Conservation (phyloP, 352 stramenopile species). For the Phytophthora quininea region DNA sequence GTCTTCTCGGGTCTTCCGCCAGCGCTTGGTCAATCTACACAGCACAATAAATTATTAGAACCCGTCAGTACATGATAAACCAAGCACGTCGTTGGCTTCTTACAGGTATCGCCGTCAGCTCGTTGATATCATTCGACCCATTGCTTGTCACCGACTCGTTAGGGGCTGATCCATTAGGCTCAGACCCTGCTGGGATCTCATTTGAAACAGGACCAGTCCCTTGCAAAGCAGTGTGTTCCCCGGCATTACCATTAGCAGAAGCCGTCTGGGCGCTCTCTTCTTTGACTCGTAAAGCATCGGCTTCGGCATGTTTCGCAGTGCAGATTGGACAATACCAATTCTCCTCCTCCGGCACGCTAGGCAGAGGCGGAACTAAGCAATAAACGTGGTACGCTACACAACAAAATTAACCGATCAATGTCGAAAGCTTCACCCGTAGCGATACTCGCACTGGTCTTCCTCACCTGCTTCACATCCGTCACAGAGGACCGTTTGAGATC, state of each 20-base stretch:
- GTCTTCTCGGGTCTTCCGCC: conserved; percentile 46
- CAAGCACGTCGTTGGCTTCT: neutral
- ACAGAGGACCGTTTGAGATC: conserved; percentile 56
- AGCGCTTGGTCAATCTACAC: conserved; percentile 51
- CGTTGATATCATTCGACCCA: neutral
- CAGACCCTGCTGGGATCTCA: neutral
- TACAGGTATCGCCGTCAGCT: no score
- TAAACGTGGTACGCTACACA: conserved; percentile 60
- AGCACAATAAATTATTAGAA: neutral
- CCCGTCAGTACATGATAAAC: no score
- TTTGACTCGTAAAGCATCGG: conserved; percentile 21
- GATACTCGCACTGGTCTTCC: neutral
- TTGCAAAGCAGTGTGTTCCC: neutral
- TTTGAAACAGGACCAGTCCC: neutral
- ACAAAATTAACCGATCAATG: neutral
- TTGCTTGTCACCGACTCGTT: neutral
- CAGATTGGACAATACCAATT: conserved; percentile 71
- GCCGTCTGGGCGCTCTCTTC: conserved; percentile 14
- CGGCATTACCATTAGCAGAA: neutral
- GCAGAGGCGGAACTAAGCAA: conserved; percentile 58
- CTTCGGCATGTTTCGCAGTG: conserved; percentile 11
- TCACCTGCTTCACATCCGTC: conserved; percentile 54
- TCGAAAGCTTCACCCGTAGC: neutral
- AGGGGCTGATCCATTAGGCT: neutral
- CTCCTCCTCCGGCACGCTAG: conserved; percentile 41